Base-by-base conservation (phyloP, 305 asterid species). In the Fraxinus angustifolia region DNA sequence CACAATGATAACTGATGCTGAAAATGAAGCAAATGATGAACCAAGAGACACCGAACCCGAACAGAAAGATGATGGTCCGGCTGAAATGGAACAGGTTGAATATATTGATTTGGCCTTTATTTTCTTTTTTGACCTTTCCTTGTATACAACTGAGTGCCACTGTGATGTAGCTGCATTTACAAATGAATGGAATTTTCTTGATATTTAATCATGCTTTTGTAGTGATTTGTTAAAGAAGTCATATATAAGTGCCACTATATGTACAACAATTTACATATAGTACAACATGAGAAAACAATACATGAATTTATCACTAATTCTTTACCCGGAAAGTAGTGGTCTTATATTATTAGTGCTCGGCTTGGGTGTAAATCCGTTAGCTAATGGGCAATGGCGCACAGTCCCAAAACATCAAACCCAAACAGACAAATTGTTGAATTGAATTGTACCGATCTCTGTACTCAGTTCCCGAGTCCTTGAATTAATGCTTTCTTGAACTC, bases 81-180 rank as follows among this genome's bases (percentile, higher is more conserved):
- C 94, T 65, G 95, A 92, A 83, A 93, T 94, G 98, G 97, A 94
- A 45, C 92, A 95, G 98, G 98, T 95, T 12, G 58, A 48, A 48
- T 48, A 48, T 48, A 48, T 48, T 48, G 58, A 12, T 48, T 48
- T 48, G 58, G 28, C 71, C 38, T 8, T 21, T 48, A 14, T 12
- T 53, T 26, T n/a, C 67, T 45, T 48, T 48, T 71, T 35, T 65
- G 33, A 65, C n/a, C 6, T 65, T 26, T 74, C 12, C 65, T 3
- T 35, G 31, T 2, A 58, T 17, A 19, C 70, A 58, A 19, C 40
- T 28, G 30, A 36, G 48, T 77, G 62, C 33, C 71, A 62, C n/a
- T 78, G 26, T 50, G 50, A 35, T 73, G 65, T 78, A 34, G 78
- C 67, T 78, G 75, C 82, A 33, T 73, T 50, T 77, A n/a, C 56